These are phyloP conservation scores for Oryza meridionalis DNA, from an alignment of 176 grass and related monocot species.

Conservation along the genomic window DNA sequence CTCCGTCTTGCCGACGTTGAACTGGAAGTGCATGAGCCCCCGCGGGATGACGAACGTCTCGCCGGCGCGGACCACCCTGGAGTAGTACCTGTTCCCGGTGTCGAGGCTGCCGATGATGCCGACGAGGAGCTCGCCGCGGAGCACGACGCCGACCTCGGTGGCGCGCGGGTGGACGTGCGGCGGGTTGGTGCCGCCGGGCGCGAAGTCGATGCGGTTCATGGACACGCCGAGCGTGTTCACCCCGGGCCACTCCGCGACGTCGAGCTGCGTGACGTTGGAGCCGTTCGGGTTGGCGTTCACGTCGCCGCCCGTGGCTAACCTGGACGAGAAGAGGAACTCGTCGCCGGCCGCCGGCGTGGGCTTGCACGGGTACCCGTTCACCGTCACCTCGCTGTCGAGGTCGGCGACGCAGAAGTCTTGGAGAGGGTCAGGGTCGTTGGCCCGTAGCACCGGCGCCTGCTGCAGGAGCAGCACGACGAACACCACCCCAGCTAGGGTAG, in stretches of 20 bases:
- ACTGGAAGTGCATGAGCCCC: conserved; percentile 75
- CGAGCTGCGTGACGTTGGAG: conserved; percentile 47
- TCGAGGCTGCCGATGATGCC: conserved; percentile 53
- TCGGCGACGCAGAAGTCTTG: conserved; percentile 80
- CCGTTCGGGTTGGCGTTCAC: conserved; percentile 40
- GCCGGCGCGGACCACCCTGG: conserved; percentile 48
- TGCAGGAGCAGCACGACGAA: background rate
- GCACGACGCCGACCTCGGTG: conserved; percentile 52
- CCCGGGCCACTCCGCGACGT: conserved; percentile 53
- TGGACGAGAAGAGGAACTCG: conserved; percentile 57
- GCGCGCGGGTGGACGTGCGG: conserved; percentile 62
- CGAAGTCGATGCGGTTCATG: conserved; percentile 79
- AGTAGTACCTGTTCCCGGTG: conserved; percentile 46
- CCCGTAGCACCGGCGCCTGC: conserved; percentile 11
- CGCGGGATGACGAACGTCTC: conserved; percentile 64
- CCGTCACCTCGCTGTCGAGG: background rate
- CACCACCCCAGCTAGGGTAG: background rate
- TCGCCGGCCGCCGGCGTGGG: conserved; percentile 18
- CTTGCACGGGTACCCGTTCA: conserved; percentile 60
- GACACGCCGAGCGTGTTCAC: conserved; percentile 71
- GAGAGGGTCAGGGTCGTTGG: conserved; percentile 51
- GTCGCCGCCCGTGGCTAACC: conserved; percentile 30
- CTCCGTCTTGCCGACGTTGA: conserved; percentile 51
- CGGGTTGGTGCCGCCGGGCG: conserved; percentile 60
- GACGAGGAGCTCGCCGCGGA: conserved; percentile 49